Percentiles rank a stretch among this genome's conserved stretches.
These are phyloP conservation scores for Taphrina wiesneri DNA, from an alignment of 1,139 yeast species.

Conservation along the genomic window DNA sequence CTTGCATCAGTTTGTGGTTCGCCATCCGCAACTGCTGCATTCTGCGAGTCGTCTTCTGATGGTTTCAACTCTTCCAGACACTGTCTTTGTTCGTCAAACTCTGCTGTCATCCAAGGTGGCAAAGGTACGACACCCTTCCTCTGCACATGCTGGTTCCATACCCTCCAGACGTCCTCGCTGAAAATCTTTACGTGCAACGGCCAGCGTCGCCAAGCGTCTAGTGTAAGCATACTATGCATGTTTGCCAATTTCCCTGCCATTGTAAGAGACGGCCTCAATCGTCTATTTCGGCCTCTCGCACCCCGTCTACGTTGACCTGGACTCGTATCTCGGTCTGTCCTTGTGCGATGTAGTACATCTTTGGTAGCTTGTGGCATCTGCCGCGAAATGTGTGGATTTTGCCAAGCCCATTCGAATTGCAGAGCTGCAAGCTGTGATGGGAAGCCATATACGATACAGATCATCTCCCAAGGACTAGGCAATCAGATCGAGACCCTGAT, in stretches of 20 bases:
- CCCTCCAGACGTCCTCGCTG: constrained; percentile 24
- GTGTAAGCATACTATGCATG: constrained; percentile 26
- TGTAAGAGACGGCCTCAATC: constrained; percentile 21
- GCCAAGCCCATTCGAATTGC: constrained; percentile 52
- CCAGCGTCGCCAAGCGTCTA: constrained; percentile 31
- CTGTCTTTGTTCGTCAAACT: constrained; percentile 10
- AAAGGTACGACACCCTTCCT: constrained; percentile 6
- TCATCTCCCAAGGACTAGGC: constrained; percentile 71
- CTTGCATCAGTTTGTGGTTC: background rate
- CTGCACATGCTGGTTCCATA: constrained; percentile 20
- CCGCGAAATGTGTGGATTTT: constrained; percentile 33
- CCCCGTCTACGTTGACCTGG: constrained; percentile 19
- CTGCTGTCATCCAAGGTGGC: constrained; percentile 29
- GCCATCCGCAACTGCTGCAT: background rate
- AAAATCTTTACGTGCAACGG: constrained; percentile 31
- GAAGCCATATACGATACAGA: constrained; percentile 64
- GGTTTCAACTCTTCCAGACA: background rate
- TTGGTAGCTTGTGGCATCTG: constrained; percentile 29
- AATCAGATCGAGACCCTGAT: background rate
- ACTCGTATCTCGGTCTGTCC: constrained; percentile 14
- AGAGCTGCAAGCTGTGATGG: constrained; percentile 70
- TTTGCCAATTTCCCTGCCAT: constrained; percentile 18
- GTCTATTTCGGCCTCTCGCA: constrained; percentile 13
- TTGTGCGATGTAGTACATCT: constrained; percentile 10
- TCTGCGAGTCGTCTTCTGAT: background rate